A percentile compares a stretch with the other conserved stretches of the same genome.
These are phyloP conservation scores for Pinus albicaulis DNA, from an alignment of 75 land plant species.

Conservation along the genomic window DNA sequence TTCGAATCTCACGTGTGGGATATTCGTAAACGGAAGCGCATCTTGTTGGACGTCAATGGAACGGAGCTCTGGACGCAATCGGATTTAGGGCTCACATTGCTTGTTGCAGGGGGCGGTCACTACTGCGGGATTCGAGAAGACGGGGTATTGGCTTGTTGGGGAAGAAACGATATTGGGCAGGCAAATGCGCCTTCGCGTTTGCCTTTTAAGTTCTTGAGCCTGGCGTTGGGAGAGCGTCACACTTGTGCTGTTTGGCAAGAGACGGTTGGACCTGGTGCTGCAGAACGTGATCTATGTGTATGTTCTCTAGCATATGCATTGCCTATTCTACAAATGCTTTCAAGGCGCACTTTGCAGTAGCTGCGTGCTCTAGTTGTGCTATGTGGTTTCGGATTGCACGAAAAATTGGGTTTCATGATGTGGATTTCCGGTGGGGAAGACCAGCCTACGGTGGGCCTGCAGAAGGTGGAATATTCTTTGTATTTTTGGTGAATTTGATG, in stretches of 20 bases:
- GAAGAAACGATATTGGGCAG: conserved; percentile 36
- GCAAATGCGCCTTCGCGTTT: conserved; percentile 15
- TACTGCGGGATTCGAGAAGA: conserved; percentile 51
- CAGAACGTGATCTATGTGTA: no score
- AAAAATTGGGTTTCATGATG: no score
- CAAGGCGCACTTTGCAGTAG: no score
- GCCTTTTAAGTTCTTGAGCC: conserved; percentile 18
- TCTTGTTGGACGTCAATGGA: conserved; percentile 43
- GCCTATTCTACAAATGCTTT: no score
- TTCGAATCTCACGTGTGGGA: conserved; percentile 50
- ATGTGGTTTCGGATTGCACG: no score
- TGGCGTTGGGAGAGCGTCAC: conserved; percentile 48
- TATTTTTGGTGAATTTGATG: no score
- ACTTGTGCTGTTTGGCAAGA: conserved; percentile 43
- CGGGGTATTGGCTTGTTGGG: conserved; percentile 32
- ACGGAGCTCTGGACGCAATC: conserved; percentile 6
- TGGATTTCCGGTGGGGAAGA: no score
- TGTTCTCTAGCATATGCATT: no score
- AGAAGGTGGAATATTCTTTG: no score
- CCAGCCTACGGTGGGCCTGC: no score
- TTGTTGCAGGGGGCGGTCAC: conserved; percentile 47
- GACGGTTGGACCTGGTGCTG: no score
- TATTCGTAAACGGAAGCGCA: conserved; percentile 12
- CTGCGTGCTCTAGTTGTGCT: no score
- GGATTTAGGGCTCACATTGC: conserved; percentile 19